phyloP scores from a whole-genome alignment of 805 yeast genomes.

The Komagataella mondaviorum region DNA sequence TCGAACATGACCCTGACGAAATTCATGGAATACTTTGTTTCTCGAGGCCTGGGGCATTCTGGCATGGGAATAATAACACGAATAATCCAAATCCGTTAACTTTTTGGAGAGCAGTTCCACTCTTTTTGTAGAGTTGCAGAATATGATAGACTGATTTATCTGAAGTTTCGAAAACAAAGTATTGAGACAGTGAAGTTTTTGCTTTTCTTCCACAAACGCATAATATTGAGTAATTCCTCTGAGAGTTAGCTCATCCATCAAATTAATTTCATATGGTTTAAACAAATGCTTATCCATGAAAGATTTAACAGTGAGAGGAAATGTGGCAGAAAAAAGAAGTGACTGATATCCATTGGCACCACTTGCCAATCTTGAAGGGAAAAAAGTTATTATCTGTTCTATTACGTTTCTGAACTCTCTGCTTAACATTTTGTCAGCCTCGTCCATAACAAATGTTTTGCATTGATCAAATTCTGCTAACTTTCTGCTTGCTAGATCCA shows the following conservation, averaged over 20 bases:
- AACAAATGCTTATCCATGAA: conserved; percentile 85
- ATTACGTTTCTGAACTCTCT: conserved; percentile 81
- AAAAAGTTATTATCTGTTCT: conserved; percentile 70
- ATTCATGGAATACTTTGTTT: conserved; percentile 96
- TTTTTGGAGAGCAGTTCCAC: conserved; percentile 93
- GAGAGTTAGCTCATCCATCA: conserved; percentile 94
- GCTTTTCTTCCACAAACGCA: conserved; percentile 96
- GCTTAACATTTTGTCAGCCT: conserved; percentile 93
- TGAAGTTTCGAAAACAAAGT: conserved; percentile 88
- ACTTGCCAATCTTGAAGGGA: conserved; percentile 38
- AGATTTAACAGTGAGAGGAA: conserved; percentile 85
- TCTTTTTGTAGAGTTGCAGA: conserved; percentile 93
- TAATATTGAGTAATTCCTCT: conserved; percentile 95
- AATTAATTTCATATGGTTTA: conserved; percentile 88
- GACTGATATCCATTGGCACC: conserved; percentile 53
- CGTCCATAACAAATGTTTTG: conserved; percentile 90
- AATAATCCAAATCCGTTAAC: conserved; percentile 90
- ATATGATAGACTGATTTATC: conserved; percentile 92
- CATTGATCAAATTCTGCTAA: conserved; percentile 82
- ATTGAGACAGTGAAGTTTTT: conserved; percentile 90
- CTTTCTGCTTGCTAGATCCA: conserved; percentile 82
- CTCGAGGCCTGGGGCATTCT: conserved; percentile 95
- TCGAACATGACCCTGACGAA: conserved; percentile 96
- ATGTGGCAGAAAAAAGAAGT: conserved; percentile 85
- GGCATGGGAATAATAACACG: conserved; percentile 95